phyloP scores from a whole-genome alignment of 2,329 filamentous ascomycete genomes.

The Colletotrichum destructivum region DNA sequence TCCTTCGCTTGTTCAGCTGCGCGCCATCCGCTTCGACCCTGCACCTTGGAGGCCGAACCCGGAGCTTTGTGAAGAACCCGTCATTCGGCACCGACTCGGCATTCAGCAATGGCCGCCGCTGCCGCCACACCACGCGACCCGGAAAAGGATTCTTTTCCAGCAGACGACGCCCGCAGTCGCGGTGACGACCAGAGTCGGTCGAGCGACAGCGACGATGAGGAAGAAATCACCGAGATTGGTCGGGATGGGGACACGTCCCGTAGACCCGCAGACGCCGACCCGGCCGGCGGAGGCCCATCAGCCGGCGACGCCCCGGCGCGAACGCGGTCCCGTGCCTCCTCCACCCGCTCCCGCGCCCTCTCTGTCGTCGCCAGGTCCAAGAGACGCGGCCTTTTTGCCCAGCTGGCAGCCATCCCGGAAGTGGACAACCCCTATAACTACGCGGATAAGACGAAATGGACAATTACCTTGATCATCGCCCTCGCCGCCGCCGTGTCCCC shows the following conservation, averaged over 20 bases:
- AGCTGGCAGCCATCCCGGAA: conserved; percentile 82
- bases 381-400: conserved; percentile 81
- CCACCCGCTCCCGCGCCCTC: conserved; percentile 55
- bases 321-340: conserved; percentile 55
- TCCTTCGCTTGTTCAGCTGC: background rate
- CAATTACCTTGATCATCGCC: conserved; percentile 83
- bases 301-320: conserved; percentile 36
- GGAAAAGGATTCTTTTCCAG: conserved; percentile 38
- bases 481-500: conserved; percentile 84
- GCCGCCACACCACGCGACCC: conserved; percentile 32
- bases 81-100: conserved; percentile 38
- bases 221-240: conserved; percentile 30
- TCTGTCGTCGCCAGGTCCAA: conserved; percentile 60
- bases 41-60: background rate
- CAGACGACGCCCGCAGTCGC: conserved; percentile 11
- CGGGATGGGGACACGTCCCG: conserved; percentile 29
- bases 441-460: conserved; percentile 83
- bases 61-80: background rate
- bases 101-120: conserved; percentile 5
- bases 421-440: conserved; percentile 84
- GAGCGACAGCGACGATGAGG: conserved; percentile 31
- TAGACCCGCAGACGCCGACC: conserved; percentile 10
- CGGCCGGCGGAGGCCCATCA: conserved; percentile 24
- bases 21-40: background rate
- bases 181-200: conserved; percentile 30